Percentiles rank a stretch among this genome's conserved stretches.
These are phyloP conservation scores for Spiraea crenata DNA, from an alignment of 331 rosid species.

Conservation along the genomic window DNA sequence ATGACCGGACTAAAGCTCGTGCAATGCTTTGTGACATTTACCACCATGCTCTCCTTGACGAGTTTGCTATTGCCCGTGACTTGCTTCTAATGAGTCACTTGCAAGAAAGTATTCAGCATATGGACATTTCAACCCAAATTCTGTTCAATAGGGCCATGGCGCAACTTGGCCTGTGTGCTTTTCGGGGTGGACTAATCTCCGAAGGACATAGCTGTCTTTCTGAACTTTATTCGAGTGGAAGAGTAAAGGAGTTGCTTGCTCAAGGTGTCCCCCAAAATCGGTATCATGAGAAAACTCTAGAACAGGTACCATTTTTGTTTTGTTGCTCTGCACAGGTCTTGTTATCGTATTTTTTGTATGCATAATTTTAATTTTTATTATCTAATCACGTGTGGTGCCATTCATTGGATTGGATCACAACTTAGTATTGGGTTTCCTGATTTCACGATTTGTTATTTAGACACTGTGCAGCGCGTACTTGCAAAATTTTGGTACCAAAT, in stretches of 20 bases:
- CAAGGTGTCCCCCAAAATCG: slow-evolving; percentile 95
- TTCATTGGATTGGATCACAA: no score
- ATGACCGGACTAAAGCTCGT: slow-evolving; percentile 92
- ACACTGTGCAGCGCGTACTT: no score
- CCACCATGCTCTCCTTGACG: slow-evolving; percentile 79
- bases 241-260: slow-evolving; percentile 93
- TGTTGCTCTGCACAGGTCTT: not conserved
- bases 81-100: slow-evolving; percentile 90
- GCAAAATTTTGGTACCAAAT: no score
- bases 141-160: slow-evolving; percentile 94
- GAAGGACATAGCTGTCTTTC: slow-evolving; percentile 90
- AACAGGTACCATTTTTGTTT: slow-evolving; percentile 59
- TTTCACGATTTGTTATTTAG: no score
- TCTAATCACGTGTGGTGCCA: no score
- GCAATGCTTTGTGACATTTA: slow-evolving; percentile 97
- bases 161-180: slow-evolving; percentile 85
- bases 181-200: slow-evolving; percentile 63
- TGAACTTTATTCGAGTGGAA: slow-evolving; percentile 91
- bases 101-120: slow-evolving; percentile 78
- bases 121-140: slow-evolving; percentile 92
- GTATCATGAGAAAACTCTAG: slow-evolving; percentile 95
- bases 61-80: slow-evolving; percentile 78
- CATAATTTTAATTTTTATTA: no score
- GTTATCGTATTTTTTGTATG: no score
- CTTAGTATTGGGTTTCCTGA: no score